Evolutionary conservation across 768 basidiomycete species (phyloP), one percentile per base, ranked within the genome.

Genomic region (Tulasnella sp.): DNA sequence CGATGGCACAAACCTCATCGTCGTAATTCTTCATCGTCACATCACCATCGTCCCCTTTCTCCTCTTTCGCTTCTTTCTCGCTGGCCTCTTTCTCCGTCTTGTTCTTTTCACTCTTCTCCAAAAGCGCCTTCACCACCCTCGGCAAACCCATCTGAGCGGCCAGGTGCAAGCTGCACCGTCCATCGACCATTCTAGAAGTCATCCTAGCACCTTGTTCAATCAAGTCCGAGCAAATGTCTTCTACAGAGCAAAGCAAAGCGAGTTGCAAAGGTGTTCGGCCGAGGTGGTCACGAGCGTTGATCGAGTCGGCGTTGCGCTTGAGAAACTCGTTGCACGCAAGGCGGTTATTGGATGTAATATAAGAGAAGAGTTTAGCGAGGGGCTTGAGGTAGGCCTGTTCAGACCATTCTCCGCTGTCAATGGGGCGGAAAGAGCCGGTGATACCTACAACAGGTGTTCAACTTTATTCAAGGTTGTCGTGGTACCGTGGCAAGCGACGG

Each of bases 401-500:
- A 79, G 88, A 87, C 91, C 91, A 92, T 86, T 91, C 90, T 16
- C 90, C 90, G 18, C 88, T 89, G 80, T 92, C 90, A 82, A 91
- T 91, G 0, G 91, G 91, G 76, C 90, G 89, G 86, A 92, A 92
- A 82, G 89, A 89, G 0, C 91, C 91, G 0, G 90, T 88, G 56
- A 91, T 88, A 85, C 88, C 83, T 92, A 91, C 14, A 90, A 89
- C 0, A 90, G 90, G 3, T 21, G 90, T 90, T 91, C 88, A 76
- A 91, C n/a, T n/a, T n/a, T n/a, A 89, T 81, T 89, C 84, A 27
- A 91, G 88, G 83, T 91, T 91, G 48, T 90, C 90, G 79, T 16
- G 2, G n/a, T n/a, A n/a, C n/a, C 8, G n/a, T 8, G 0, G n/a
- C n/a, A 44, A 39, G 58, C 38, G 38, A 31, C 27, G 19, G 24